A percentile compares a stretch with the other conserved stretches of the same genome.
phyloP scores from a whole-genome alignment of 768 basidiomycete genomes.

The Lactarius akahatsu region DNA sequence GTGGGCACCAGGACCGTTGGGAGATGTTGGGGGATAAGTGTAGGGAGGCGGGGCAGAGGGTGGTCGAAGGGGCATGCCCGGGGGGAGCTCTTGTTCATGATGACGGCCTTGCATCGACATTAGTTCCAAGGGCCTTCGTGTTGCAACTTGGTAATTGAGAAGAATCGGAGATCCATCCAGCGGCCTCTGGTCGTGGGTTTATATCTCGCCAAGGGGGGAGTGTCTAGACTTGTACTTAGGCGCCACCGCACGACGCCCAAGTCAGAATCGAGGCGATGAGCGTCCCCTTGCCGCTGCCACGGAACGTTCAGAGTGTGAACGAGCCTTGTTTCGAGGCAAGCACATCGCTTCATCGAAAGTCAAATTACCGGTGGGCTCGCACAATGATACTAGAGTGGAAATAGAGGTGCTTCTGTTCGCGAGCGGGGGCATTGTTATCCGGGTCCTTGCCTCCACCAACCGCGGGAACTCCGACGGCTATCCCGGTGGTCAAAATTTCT shows the following conservation, averaged over 20 bases:
- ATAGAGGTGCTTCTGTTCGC: background rate
- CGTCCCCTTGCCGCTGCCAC: background rate
- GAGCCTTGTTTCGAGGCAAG: background rate
- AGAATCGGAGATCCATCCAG: background rate
- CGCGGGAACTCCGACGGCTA: background rate
- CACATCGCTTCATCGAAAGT: background rate
- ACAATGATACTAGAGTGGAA: background rate
- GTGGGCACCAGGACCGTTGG: background rate
- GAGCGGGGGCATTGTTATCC: background rate
- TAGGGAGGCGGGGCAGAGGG: conserved; percentile 6
- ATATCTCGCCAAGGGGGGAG: background rate
- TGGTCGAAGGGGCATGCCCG: background rate
- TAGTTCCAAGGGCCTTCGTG: background rate
- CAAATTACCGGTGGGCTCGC: background rate
- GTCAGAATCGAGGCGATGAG: conserved; percentile 1
- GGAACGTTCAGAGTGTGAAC: too few relatives aligned
- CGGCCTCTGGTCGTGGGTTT: background rate
- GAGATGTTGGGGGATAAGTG: background rate
- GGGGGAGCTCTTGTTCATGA: background rate
- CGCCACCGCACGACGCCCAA: background rate
- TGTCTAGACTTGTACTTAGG: background rate
- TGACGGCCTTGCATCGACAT: background rate
- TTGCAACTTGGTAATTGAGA: background rate
- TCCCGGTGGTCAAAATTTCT: background rate
- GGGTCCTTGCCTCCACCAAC: background rate